Evolutionary conservation across 495 filamentous ascomycete genomes (phyloP).

Genomic region (Penicilliopsis zonata): DNA sequence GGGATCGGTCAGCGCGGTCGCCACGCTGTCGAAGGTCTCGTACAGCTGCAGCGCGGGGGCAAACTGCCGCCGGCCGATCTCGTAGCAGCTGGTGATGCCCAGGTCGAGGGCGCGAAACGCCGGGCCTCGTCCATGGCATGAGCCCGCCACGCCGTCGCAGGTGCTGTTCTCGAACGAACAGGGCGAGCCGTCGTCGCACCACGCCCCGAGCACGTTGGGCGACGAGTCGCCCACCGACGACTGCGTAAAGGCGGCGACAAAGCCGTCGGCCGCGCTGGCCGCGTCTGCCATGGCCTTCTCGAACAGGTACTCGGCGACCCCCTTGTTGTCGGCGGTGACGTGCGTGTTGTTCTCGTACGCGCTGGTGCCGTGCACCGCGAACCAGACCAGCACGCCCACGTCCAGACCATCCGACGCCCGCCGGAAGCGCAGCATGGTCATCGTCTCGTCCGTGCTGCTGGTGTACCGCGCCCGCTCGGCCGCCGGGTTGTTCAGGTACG

Average conservation of each 20-base stretch:
- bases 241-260: constrained; percentile 90
- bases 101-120: constrained; percentile 58
- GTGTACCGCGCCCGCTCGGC: constrained; percentile 65
- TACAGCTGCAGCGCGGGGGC: constrained; percentile 50
- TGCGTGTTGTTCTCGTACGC: constrained; percentile 89
- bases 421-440: constrained; percentile 76
- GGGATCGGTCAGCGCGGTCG: constrained; percentile 34
- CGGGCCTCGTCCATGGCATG: constrained; percentile 79
- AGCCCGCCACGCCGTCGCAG: constrained; percentile 61
- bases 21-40: constrained; percentile 31
- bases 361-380: constrained; percentile 87
- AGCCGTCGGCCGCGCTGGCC: constrained; percentile 46
- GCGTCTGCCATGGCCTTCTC: constrained; percentile 55
- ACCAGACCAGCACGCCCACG: constrained; percentile 79
- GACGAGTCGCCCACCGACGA: constrained; percentile 88
- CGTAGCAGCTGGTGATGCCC: constrained; percentile 60
- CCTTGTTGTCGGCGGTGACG: constrained; percentile 91
- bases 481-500: constrained; percentile 82
- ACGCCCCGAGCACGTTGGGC: constrained; percentile 78
- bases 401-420: constrained; percentile 59
- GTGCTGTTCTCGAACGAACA: constrained; percentile 68
- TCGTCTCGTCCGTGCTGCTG: constrained; percentile 68
- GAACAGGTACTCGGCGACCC: constrained; percentile 77
- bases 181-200: constrained; percentile 61
- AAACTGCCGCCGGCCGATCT: constrained; percentile 58